Evolutionary conservation across 139 green algal genomes (phyloP).

Genomic region (Chlorella sorokiniana): DNA sequence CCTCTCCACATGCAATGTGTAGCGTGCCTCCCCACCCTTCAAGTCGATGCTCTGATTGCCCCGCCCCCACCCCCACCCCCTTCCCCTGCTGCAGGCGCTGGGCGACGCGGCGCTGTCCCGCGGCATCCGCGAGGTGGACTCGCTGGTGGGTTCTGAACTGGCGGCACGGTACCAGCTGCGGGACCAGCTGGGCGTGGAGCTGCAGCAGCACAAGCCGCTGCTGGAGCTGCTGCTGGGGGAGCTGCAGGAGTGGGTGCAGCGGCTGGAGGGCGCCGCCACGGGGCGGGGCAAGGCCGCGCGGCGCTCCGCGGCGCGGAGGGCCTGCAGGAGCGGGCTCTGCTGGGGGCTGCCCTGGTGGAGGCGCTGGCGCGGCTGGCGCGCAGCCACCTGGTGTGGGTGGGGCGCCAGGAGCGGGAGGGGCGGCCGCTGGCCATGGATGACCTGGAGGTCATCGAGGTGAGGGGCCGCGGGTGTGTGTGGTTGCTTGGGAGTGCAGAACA

Average conservation of each 20-base stretch:
- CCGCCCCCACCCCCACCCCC: neutral
- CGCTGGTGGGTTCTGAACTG: constrained; percentile 5
- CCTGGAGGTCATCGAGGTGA: constrained; percentile 41
- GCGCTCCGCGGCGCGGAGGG: constrained; percentile 3
- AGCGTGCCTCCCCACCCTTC: neutral
- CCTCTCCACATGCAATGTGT: too few species aligned
- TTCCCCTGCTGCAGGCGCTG: constrained; percentile 23
- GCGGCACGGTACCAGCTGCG: neutral
- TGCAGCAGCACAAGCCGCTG: constrained; percentile 39
- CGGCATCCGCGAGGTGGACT: constrained; percentile 33
- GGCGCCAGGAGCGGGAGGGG: neutral
- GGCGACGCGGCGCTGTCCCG: constrained; percentile 41
- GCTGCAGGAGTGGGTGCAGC: constrained; percentile 36
- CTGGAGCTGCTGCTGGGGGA: constrained; percentile 46
- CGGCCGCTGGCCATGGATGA: constrained; percentile 36
- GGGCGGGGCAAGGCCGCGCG: constrained; percentile 1
- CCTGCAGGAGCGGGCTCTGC: neutral
- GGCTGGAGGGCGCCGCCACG: neutral
- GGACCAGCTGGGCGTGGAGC: constrained; percentile 13
- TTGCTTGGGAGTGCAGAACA: neutral
- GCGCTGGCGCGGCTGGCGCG: constrained; percentile 54
- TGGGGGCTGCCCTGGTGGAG: constrained; percentile 39
- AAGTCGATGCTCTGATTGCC: neutral
- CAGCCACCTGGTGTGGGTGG: constrained; percentile 30
- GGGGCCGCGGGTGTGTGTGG: neutral